Conservation (phyloP, 2,329 filamentous ascomycete species). For the Drechmeria coniospora region DNA sequence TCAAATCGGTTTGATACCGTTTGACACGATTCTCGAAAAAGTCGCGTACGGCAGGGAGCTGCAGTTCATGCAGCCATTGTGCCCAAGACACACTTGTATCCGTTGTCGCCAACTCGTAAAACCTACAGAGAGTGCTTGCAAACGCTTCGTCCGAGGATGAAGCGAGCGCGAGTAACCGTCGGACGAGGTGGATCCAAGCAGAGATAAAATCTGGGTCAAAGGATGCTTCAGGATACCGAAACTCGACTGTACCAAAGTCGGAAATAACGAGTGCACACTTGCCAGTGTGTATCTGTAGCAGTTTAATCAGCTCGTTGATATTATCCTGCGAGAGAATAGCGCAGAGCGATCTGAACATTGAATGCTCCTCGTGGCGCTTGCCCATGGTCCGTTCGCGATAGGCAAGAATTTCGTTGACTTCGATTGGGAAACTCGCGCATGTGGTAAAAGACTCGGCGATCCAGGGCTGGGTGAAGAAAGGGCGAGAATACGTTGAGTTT, state of each 20-base stretch:
- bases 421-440: not conserved
- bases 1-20: slow-evolving; percentile 6
- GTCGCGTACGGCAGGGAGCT: slow-evolving; percentile 3
- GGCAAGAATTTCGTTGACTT: not conserved
- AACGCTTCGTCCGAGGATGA: slow-evolving; percentile 6
- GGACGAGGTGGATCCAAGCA: slow-evolving; percentile 10
- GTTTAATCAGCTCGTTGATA: not conserved
- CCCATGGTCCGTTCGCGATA: not conserved
- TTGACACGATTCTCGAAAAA: slow-evolving; percentile 6
- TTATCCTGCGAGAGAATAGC: not conserved
- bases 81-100: slow-evolving; percentile 4
- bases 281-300: slow-evolving; percentile 1
- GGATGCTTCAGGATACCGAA: slow-evolving; percentile 13
- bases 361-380: not conserved
- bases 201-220: slow-evolving; percentile 12
- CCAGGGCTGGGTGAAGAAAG: slow-evolving; percentile 8
- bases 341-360: not conserved
- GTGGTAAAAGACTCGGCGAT: not conserved
- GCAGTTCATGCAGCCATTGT: slow-evolving; percentile 8
- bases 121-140: slow-evolving; percentile 5
- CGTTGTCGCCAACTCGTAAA: slow-evolving; percentile 11
- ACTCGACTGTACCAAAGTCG: slow-evolving; percentile 11
- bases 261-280: slow-evolving; percentile 11
- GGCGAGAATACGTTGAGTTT: slow-evolving; percentile 7
- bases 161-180: slow-evolving; percentile 10